Percentiles rank a stretch among this genome's conserved stretches.
Conservation (phyloP, 176 grass and related monocot species). For the Phragmites australis region DNA sequence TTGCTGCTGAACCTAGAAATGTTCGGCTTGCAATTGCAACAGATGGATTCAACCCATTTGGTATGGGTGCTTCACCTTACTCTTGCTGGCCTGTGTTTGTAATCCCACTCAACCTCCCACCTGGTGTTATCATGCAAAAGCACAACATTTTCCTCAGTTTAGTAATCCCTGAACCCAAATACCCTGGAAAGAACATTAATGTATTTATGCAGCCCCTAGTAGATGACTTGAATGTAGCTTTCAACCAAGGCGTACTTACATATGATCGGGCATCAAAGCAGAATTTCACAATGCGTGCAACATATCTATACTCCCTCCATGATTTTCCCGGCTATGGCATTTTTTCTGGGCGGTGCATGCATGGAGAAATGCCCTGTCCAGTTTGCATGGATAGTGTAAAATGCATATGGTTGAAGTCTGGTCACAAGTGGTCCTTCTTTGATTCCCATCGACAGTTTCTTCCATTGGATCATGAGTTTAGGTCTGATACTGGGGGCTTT, state of each 20-base stretch:
- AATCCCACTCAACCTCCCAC: not conserved
- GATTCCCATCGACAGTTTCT: not conserved
- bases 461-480: not conserved
- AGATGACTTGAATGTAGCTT: not conserved
- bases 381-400: not conserved
- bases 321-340: not conserved
- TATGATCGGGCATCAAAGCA: not conserved
- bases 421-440: not conserved
- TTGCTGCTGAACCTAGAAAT: not conserved
- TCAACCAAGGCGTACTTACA: not conserved
- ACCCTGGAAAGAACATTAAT: not conserved
- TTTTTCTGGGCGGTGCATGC: not conserved
- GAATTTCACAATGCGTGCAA: not conserved
- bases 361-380: not conserved
- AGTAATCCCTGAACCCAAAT: not conserved
- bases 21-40: not conserved
- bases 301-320: not conserved
- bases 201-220: not conserved
- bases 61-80: not conserved
- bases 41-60: conserved; percentile 8
- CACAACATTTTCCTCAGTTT: not conserved
- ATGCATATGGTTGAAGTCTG: not conserved
- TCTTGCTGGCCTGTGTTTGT: not conserved
- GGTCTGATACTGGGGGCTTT: not conserved
- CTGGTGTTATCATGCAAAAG: not conserved